Evolutionary conservation across 768 basidiomycete genomes (phyloP), one percentile per base, ranked within the genome.

Genomic region (Boletus vermiculosoides): DNA sequence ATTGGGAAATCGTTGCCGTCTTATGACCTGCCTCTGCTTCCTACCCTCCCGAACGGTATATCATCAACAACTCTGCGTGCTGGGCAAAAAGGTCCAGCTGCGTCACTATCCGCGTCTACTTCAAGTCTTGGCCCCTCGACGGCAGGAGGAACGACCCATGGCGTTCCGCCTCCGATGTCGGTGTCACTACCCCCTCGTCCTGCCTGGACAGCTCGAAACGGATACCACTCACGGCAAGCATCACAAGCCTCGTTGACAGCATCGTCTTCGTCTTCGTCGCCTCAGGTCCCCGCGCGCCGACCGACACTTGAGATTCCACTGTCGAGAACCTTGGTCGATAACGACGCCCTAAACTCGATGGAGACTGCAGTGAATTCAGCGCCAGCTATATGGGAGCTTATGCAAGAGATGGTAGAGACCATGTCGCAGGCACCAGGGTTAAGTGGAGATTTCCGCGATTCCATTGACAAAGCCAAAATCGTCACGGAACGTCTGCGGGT

Each of bases 1-100:
- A 85, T 91, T 50, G 94, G 94, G 40, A 92, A 87, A 72, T 78
- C 83, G 53, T 69, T 91, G 49, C 88, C 90, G 9, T 87, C 86
- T n/a, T 82, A 83, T 60, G 81, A 85, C 45, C 55, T 74, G 3
- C 67, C 70, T 4, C 25, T 62, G 10, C 71, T 66, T 2, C 65
- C 62, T 12, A 18, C 76, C 15, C 61, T 77, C 9, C 58, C 63
- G 18, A 62, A 46, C 50, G 60, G 55, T n/a, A 30, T 55, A 50
- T 60, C 62, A 18, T 76, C 78, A 39, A 65, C 63, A 33, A 66
- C 69, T 10, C 72, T 80, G 41, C 81, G 83, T 39, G 75, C 79
- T 15, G 80, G 82, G 5, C 80, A 85, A 66, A 79, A 80, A 49
- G 75, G 77, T 51, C 69, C 74, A 44, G 77, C 78, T 20, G 65